These are phyloP conservation scores for Hyaloperonospora arabidopsidis DNA, from an alignment of 352 stramenopile genomes.

Conservation along the genomic window DNA sequence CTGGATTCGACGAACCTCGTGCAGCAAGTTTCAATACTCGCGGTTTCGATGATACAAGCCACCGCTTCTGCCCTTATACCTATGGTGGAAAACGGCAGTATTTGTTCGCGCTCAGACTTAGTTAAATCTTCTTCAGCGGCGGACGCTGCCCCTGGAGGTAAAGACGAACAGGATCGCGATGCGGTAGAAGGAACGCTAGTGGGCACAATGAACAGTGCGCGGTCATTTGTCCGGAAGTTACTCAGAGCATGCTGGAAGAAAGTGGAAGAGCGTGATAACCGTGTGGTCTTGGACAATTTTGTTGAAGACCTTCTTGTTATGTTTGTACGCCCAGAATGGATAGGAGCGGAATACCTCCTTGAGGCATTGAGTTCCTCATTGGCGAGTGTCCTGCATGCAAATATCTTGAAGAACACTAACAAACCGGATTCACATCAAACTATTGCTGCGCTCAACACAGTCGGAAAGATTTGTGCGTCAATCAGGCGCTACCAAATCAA, in stretches of 20 bases:
- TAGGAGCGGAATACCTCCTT: constrained; percentile 63
- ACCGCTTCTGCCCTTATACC: constrained; percentile 17
- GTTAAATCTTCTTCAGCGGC: constrained; percentile 15
- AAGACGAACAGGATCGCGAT: constrained; percentile 9
- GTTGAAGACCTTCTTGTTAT: constrained; percentile 77
- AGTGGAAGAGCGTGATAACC: constrained; percentile 66
- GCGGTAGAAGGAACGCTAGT: constrained; percentile 17
- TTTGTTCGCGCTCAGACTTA: constrained; percentile 1
- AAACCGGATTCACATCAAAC: constrained; percentile 63
- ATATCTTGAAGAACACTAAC: constrained; percentile 45
- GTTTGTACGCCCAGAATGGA: constrained; percentile 74
- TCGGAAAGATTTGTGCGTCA: constrained; percentile 70
- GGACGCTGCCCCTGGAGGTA: constrained; percentile 17
- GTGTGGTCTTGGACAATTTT: constrained; percentile 73
- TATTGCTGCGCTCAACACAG: constrained; percentile 53
- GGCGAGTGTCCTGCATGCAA: constrained; percentile 55
- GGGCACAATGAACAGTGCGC: constrained; percentile 31
- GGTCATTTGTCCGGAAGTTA: constrained; percentile 40
- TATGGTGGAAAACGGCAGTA: constrained; percentile 5
- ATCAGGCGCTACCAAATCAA: constrained; percentile 56
- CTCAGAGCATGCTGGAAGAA: constrained; percentile 80
- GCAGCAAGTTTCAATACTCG: constrained; percentile 65
- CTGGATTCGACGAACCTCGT: constrained; percentile 37
- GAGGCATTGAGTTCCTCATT: constrained; percentile 60
- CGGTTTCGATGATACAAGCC: constrained; percentile 59